Evolutionary conservation across 2,329 filamentous ascomycete genomes (phyloP).

Genomic region (Ophiostoma perfectum): DNA sequence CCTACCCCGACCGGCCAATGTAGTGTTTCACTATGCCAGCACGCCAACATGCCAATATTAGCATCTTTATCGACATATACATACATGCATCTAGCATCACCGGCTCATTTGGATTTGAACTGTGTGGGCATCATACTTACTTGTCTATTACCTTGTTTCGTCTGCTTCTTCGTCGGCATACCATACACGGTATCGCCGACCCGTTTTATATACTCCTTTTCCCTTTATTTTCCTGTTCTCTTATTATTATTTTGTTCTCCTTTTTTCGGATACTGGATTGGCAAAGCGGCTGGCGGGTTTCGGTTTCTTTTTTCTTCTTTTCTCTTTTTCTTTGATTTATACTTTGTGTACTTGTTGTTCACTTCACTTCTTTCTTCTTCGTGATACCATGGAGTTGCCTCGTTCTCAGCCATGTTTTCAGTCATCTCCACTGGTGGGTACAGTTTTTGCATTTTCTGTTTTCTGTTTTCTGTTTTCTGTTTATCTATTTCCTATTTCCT

Average conservation of each 20-base stretch:
- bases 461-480: background rate
- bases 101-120: background rate
- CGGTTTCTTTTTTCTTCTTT: background rate
- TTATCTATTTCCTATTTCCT: background rate
- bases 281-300: conserved; percentile 10
- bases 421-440: background rate
- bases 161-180: background rate
- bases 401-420: background rate
- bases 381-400: conserved; percentile 1
- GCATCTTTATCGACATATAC: background rate
- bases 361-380: background rate
- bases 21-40: background rate
- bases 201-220: conserved; percentile 10
- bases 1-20: background rate
- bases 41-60: background rate
- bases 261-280: background rate
- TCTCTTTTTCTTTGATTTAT: background rate
- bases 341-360: too few species aligned
- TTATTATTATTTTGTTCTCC: background rate
- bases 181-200: background rate
- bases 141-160: background rate
- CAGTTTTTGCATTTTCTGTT: background rate
- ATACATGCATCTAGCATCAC: background rate
- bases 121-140: background rate
- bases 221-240: background rate